Evolutionary conservation across 1,284 basidiomycete species (phyloP), one percentile per base, ranked within the genome.

Genomic region (Athelia sp.): DNA sequence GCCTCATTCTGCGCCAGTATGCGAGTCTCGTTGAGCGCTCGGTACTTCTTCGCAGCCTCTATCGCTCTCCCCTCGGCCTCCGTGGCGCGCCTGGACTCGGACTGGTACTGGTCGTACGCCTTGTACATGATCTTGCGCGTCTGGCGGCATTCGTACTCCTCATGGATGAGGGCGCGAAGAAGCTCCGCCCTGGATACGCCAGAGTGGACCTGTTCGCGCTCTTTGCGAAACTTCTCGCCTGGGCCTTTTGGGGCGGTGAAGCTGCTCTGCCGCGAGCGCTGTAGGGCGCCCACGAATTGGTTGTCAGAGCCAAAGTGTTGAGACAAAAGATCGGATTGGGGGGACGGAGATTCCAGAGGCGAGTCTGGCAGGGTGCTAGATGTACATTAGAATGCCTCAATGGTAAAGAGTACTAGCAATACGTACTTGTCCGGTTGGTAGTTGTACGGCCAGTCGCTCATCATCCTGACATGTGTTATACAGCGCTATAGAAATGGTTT

Each of bases 141-240:
- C 52, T 75, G 74, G 23, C 70, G 67, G 6, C 71, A 66, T 54
- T 86, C 79, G 51, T 77, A 73, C 51, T 82, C 80, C 46, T 81
- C 78, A 43, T 70, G 71, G 44, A 82, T 67, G 38, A 85, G 69
- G 32, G 78, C 62, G 13, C 67, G 64, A 35, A 82, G 54, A 2
- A 84, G 65, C 51, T 81, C 79, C 2, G 67, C 58, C 8, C 63
- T 55, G n/a, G 69, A 62, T 3, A 62, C 53, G 17, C 58, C 54
- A 1, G 63, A 60, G 46, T 66, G 65, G 0, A 52, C 62, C 2
- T 61, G 57, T 49, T 74, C 70, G 19, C 66, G 61, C 31, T 66
- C 61, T 14, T 57, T 61, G 13, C 66, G 58, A 45, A 65, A 70
- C 34, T 59, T 61, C 23, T 50, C 4, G 22, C 56, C 50, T 2